These are phyloP conservation scores for Globisporangium paroecandrum DNA, from an alignment of 352 stramenopile genomes.

Conservation along the genomic window DNA sequence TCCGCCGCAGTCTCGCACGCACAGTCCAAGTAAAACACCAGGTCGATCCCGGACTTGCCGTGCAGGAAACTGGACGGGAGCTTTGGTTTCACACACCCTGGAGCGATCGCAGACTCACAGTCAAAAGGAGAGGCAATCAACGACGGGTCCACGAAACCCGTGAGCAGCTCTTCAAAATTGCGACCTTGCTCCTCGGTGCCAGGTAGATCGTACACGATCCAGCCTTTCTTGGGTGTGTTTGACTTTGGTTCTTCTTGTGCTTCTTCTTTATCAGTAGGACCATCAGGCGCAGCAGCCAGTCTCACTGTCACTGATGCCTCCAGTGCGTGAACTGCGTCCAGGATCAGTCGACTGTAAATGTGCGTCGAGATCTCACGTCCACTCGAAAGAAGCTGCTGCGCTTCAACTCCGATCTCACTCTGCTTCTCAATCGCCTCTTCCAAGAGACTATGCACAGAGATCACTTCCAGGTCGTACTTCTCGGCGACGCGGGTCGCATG, in stretches of 20 bases:
- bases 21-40: conserved; percentile 67
- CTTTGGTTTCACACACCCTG: conserved; percentile 27
- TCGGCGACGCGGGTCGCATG: conserved; percentile 46
- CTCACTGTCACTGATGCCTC: conserved; percentile 9
- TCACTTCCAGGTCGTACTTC: conserved; percentile 43
- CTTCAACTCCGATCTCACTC: conserved; percentile 29
- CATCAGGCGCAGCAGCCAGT: not conserved
- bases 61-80: conserved; percentile 47
- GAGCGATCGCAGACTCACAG: conserved; percentile 52
- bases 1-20: conserved; percentile 33
- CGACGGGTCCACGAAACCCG: conserved; percentile 44
- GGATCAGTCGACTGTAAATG: conserved; percentile 55
- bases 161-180: conserved; percentile 55
- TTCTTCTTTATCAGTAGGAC: not conserved
- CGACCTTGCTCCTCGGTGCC: conserved; percentile 37
- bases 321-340: conserved; percentile 32
- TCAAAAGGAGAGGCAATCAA: conserved; percentile 45
- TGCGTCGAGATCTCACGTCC: conserved; percentile 40
- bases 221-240: conserved; percentile 27
- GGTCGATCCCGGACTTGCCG: conserved; percentile 65
- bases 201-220: conserved; percentile 67
- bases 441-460: conserved; percentile 54
- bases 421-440: conserved; percentile 26
- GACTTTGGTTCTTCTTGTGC: not conserved
- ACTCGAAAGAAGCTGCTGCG: conserved; percentile 24